Conservation (phyloP, 306 rosid genomes). For the Glycine tomentella region DNA sequence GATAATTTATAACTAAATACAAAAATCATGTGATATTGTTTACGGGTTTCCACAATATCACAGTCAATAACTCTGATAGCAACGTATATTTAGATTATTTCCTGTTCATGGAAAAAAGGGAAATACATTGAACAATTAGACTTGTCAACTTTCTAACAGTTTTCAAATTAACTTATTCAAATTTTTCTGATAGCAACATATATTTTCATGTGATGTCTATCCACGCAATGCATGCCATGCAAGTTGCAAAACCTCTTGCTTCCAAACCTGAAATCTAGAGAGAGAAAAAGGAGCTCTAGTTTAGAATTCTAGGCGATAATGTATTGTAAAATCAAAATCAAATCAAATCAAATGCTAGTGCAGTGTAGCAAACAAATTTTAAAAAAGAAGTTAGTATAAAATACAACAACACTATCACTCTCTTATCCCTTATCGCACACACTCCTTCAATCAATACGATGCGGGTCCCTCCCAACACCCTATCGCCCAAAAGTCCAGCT, state of each 20-base stretch:
- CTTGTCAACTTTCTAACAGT: no score
- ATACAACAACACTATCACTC: slow-evolving; percentile 33
- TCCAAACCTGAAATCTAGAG: no score
- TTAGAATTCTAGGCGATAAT: no score
- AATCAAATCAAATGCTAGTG: no score
- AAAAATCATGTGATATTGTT: neutral
- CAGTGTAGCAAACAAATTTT: no score
- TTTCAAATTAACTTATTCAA: no score
- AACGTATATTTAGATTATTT: neutral
- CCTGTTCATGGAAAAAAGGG: neutral
- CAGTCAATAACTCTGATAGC: slow-evolving; percentile 1
- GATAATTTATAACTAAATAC: neutral
- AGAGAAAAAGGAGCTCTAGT: no score
- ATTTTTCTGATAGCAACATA: no score
- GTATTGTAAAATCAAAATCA: no score
- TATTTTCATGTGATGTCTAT: neutral
- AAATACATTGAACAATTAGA: neutral
- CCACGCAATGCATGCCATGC: neutral
- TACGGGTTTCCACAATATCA: neutral
- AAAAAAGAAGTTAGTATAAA: neutral
- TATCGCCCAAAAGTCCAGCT: slow-evolving; percentile 24
- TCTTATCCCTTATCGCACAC: slow-evolving; percentile 48
- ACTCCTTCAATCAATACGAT: slow-evolving; percentile 40
- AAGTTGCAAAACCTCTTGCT: neutral
- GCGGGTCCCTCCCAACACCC: slow-evolving; percentile 33